Base-by-base conservation (phyloP, 108 stramenopile genomes). In the Pseudonitzschia pungens region DNA sequence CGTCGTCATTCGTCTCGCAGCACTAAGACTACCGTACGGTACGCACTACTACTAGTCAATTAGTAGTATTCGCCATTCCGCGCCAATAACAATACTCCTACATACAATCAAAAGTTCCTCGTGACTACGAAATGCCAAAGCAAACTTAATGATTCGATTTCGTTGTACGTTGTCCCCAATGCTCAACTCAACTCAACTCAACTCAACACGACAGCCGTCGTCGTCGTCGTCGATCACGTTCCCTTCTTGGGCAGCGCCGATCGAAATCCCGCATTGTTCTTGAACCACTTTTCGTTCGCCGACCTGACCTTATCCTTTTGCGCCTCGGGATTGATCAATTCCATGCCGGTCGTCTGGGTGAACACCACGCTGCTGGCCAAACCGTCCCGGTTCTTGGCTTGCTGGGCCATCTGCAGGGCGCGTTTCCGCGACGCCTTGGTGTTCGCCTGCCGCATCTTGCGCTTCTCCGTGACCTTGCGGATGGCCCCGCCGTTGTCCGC, bases 221-320 rank as follows among this genome's bases (percentile, higher is more conserved):
- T n/a, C n/a, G n/a, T n/a, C n/a, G 36, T 36, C 6, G 36, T 36
- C 2, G 4, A 21, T 62, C 60, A 62, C 20, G 60, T 33, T 16
- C 69, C 70, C 57, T 71, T 80, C 43, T 72, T 68, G 14, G 92
- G 92, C 31, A 92, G 63, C 6, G 95, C 95, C 16, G 87, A 89
- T 71, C 87, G 86, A 77, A 96, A 96, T 42, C 95, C 95, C 20
- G 92, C 86, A 73, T 86, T 82, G 43, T 92, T 73, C 24, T 82
- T 83, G 71, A 97, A 97, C 92, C 94, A 97, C 71, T 94, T 95
- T 28, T 83, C 70, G 70, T 96, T 97, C 2, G 97, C 97, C 44
- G 82, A 77, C 36, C 77, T 59, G 9, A 79, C 79, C 14, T 81
- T 75, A 15, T 94, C 86, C 68, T 75, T 83, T n/a, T 82, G 75